These are phyloP conservation scores for Clohesyomyces aquaticus DNA, from an alignment of 495 filamentous ascomycete genomes.

Conservation along the genomic window DNA sequence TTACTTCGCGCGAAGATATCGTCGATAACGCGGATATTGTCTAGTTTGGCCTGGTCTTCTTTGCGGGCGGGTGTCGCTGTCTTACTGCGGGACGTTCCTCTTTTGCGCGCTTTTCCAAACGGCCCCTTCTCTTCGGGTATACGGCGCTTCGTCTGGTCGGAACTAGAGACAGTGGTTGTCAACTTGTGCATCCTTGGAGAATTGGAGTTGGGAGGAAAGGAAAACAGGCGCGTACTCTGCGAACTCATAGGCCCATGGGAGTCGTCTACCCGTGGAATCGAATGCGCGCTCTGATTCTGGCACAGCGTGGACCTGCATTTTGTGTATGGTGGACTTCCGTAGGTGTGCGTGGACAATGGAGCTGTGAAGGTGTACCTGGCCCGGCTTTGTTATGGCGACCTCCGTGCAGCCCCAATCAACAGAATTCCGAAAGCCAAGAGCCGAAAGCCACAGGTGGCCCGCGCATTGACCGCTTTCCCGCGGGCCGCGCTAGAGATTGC, in stretches of 20 bases:
- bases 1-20: constrained; percentile 38
- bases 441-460: constrained; percentile 18
- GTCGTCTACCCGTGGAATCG: constrained; percentile 61
- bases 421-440: background rate
- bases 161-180: constrained; percentile 9
- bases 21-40: constrained; percentile 40
- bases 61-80: constrained; percentile 60
- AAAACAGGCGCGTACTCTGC: constrained; percentile 57
- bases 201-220: background rate
- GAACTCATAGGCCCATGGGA: constrained; percentile 66
- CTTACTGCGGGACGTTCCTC: constrained; percentile 56
- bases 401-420: no score
- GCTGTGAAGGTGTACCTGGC: background rate
- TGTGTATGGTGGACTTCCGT: background rate
- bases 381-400: constrained; percentile 16
- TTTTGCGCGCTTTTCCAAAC: constrained; percentile 59
- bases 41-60: constrained; percentile 60
- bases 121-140: constrained; percentile 65
- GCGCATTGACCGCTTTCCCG: no score
- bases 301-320: constrained; percentile 68
- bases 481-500: no score
- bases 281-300: constrained; percentile 65
- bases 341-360: background rate
- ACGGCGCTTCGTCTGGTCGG: constrained; percentile 54
- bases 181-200: background rate